These are phyloP conservation scores for Hyphodiscus hymeniophilus DNA, from an alignment of 495 filamentous ascomycete genomes.

Conservation along the genomic window DNA sequence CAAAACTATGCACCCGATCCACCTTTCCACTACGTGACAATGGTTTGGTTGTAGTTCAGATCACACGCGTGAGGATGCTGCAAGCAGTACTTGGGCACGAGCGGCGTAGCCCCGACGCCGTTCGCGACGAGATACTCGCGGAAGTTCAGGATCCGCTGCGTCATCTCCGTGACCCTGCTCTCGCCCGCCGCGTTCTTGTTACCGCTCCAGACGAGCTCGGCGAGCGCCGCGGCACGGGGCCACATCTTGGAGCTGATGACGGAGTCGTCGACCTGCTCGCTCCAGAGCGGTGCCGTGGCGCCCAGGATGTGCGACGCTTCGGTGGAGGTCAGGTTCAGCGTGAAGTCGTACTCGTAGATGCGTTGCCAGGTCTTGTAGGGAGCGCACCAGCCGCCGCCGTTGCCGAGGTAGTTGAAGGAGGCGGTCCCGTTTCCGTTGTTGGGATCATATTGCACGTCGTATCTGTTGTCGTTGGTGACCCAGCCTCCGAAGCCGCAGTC, in stretches of 20 bases:
- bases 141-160: conserved; percentile 49
- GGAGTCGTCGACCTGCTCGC: conserved; percentile 46
- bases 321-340: conserved; percentile 34
- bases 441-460: conserved; percentile 42
- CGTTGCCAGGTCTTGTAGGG: conserved; percentile 56
- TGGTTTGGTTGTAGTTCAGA: conserved; percentile 41
- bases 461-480: conserved; percentile 45
- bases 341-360: conserved; percentile 54
- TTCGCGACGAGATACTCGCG: conserved; percentile 48
- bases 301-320: conserved; percentile 41
- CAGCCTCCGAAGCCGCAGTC: conserved; percentile 49
- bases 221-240: conserved; percentile 47
- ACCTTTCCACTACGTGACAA: not conserved
- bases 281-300: conserved; percentile 44
- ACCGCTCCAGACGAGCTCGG: conserved; percentile 43
- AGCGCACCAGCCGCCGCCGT: conserved; percentile 48
- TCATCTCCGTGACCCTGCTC: conserved; percentile 43
- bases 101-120: conserved; percentile 37
- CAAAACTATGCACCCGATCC: too few species aligned
- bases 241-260: conserved; percentile 41
- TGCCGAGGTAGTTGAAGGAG: conserved; percentile 46
- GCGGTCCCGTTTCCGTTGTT: conserved; percentile 16
- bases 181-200: conserved; percentile 38
- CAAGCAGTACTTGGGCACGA: conserved; percentile 48
- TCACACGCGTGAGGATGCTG: conserved; percentile 50